Percentiles rank a stretch among this genome's conserved stretches.
Conservation (phyloP, 176 grass and related monocot genomes). For the Triticum timopheevii region DNA sequence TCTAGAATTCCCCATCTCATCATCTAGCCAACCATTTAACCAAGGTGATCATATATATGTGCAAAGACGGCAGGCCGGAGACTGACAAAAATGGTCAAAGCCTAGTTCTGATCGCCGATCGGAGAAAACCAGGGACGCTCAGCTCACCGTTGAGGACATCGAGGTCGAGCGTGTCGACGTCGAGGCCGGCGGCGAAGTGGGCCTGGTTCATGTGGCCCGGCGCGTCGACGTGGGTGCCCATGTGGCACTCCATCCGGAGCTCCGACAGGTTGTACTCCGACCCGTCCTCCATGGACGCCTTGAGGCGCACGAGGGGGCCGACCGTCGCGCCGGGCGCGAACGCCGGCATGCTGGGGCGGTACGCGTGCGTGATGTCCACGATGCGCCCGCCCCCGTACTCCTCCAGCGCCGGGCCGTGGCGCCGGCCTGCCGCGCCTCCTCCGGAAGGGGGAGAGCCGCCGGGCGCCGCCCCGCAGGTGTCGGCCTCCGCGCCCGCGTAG, state of each 20-base stretch:
- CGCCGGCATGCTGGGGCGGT: constrained; percentile 57
- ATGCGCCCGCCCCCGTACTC: constrained; percentile 62
- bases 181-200: constrained; percentile 61
- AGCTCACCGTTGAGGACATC: constrained; percentile 71
- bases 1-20: not conserved
- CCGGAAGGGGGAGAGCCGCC: too few species aligned
- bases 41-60: too few species aligned
- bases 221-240: constrained; percentile 77
- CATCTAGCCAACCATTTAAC: not conserved
- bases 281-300: constrained; percentile 64
- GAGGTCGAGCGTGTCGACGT: constrained; percentile 80
- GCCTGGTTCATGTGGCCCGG: constrained; percentile 55
- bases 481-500: constrained; percentile 10
- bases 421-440: not conserved
- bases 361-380: constrained; percentile 87
- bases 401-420: constrained; percentile 27
- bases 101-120: not conserved
- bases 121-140: not conserved
- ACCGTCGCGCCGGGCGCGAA: constrained; percentile 35
- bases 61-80: not conserved
- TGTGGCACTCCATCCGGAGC: constrained; percentile 56
- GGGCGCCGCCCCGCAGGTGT: not conserved
- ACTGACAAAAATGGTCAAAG: not conserved
- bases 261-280: constrained; percentile 69
- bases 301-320: constrained; percentile 56